Evolutionary conservation across 2,329 filamentous ascomycete genomes (phyloP), one percentile per base, ranked within the genome.

Genomic region (Pseudocercospora fijiensis): DNA sequence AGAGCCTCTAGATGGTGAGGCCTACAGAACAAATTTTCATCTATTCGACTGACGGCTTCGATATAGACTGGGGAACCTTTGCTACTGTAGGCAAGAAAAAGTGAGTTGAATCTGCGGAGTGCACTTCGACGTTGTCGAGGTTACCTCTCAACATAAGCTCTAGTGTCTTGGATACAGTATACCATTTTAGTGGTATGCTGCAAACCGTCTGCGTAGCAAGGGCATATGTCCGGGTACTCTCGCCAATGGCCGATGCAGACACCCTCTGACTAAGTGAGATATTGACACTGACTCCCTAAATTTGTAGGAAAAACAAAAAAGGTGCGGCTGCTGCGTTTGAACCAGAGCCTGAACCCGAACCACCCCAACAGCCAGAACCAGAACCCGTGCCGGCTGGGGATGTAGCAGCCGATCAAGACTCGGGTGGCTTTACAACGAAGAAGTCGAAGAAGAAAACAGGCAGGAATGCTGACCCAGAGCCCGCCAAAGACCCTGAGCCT

Each of bases 391-490:
- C 61, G 18, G 57, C 65, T 30, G 45, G 51, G 20, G 67, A 69
- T 41, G 61, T 66, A 30, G 63, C 67, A 60, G 68, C 66, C 33
- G 65, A 68, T 13, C 72, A 70, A 27, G 63, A 62, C 24, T 74
- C 69, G 72, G 68, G 65, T 10, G 62, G 69, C 18, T 68, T 69
- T 41, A 70, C 71, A 41, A 73, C 78, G 59, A 82, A 80, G 70
- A 82, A 81, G 67, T 79, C 71, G 18, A 69, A 69, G 61, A 65
- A 65, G 33, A 73, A 71, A 64, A 80, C 81, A 67, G 79, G 80
- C 63, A 79, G 81, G 69, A 72, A 58, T 5, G 63, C 68, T 13
- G 65, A 68, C 30, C 53, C 56, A 20, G 69, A 71, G 45, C 65
- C 71, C 49, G 47, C 57, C 13, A 66, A 62, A 49, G 76, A 76